These are phyloP conservation scores for Yamadazyma phyllophila DNA, from an alignment of 805 yeast species.

Conservation along the genomic window DNA sequence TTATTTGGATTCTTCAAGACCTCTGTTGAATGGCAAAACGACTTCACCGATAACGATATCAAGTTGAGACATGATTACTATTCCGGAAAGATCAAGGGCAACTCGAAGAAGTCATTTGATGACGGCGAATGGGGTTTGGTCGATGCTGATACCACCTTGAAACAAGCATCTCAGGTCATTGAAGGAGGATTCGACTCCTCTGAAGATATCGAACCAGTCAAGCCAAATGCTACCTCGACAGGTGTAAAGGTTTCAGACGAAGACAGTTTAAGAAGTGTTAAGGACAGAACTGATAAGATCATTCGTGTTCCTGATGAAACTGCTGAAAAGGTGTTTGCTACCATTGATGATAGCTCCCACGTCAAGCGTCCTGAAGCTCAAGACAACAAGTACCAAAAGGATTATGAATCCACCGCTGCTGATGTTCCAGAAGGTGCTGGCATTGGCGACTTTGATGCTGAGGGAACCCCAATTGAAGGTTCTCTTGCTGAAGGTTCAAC, in stretches of 20 bases:
- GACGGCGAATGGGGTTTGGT: constrained; percentile 21
- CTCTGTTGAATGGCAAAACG: constrained; percentile 34
- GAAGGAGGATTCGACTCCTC: constrained; percentile 3
- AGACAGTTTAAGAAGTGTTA: constrained; percentile 17
- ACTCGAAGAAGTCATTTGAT: constrained; percentile 10
- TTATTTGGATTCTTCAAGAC: constrained; percentile 32
- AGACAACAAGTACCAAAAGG: constrained; percentile 13
- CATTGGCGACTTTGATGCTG: constrained; percentile 1
- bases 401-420: constrained; percentile 11
- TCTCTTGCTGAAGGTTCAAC: background rate
- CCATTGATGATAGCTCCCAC: constrained; percentile 41
- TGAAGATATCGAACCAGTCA: background rate
- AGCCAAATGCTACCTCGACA: background rate
- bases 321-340: constrained; percentile 17
- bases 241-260: constrained; percentile 5
- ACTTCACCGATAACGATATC: constrained; percentile 30
- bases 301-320: constrained; percentile 14
- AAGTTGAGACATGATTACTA: constrained; percentile 36
- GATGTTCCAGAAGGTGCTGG: constrained; percentile 5
- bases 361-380: constrained; percentile 13
- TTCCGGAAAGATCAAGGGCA: constrained; percentile 21
- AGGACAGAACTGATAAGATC: constrained; percentile 23
- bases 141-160: constrained; percentile 5
- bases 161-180: constrained; percentile 7
- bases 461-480: constrained; percentile 4